phyloP scores from a whole-genome alignment of 225 moss, liverwort and hornwort species.

The Marchantia polymorpha region DNA sequence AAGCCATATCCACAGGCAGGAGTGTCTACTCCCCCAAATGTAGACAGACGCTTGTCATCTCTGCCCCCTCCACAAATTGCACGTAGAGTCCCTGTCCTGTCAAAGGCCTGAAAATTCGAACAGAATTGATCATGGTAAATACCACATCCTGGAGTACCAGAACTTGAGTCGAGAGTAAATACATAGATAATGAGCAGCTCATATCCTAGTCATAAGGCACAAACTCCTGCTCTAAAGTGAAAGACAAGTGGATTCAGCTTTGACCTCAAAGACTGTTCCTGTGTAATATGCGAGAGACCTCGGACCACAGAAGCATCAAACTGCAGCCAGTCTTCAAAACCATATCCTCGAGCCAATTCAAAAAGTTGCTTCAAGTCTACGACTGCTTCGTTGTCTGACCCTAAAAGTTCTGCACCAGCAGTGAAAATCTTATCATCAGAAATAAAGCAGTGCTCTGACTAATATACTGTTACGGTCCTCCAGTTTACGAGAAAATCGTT shows the following conservation, averaged over 20 bases:
- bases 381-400: slow-evolving; percentile 72
- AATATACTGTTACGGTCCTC: background rate
- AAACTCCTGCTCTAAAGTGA: background rate
- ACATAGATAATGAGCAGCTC: background rate
- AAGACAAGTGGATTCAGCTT: background rate
- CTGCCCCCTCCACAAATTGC: slow-evolving; percentile 96
- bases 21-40: slow-evolving; percentile 83
- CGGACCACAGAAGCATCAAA: slow-evolving; percentile 95
- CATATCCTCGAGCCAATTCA: slow-evolving; percentile 68
- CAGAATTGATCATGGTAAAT: background rate
- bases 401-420: slow-evolving; percentile 61
- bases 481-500: background rate
- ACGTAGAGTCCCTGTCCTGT: slow-evolving; percentile 67
- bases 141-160: background rate
- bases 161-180: background rate
- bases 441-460: background rate
- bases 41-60: slow-evolving; percentile 87
- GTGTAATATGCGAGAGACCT: slow-evolving; percentile 95
- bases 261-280: slow-evolving; percentile 94
- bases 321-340: slow-evolving; percentile 71
- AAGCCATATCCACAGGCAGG: slow-evolving; percentile 97
- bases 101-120: slow-evolving; percentile 61
- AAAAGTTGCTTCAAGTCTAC: slow-evolving; percentile 79
- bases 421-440: background rate
- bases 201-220: background rate